Conservation (phyloP, 192 early-diverging fungal species). For the Pilobolus umbonatus region DNA sequence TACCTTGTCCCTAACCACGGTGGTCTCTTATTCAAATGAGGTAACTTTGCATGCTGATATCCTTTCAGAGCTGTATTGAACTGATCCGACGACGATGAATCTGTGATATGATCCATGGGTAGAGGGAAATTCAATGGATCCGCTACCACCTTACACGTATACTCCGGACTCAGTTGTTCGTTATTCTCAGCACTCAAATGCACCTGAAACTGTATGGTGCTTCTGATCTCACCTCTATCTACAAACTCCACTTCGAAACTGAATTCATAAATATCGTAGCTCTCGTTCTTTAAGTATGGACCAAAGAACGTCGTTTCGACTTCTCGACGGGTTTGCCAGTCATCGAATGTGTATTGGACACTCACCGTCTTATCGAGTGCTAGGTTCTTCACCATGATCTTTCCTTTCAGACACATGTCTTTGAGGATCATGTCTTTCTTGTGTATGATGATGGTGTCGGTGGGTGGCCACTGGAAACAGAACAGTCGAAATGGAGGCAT, state of each 20-base stretch:
- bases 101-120: not conserved
- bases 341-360: conserved; percentile 79
- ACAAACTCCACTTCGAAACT: conserved; percentile 6
- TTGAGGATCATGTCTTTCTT: conserved; percentile 12
- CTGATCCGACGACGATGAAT: not conserved
- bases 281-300: conserved; percentile 37
- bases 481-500: conserved; percentile 4
- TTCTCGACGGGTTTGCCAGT: conserved; percentile 71
- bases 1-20: conserved; percentile 12
- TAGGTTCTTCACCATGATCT: conserved; percentile 76
- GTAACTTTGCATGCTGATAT: not conserved
- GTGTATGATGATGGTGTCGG: not conserved
- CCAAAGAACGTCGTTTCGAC: conserved; percentile 55
- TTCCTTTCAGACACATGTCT: conserved; percentile 51
- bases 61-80: conserved; percentile 10
- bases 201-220: conserved; percentile 55
- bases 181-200: conserved; percentile 61
- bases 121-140: conserved; percentile 5
- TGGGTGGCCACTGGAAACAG: conserved; percentile 9
- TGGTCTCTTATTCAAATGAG: conserved; percentile 1
- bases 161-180: conserved; percentile 82
- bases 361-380: conserved; percentile 78
- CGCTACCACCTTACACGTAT: conserved; percentile 42
- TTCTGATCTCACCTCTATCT: conserved; percentile 15
- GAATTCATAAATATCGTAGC: conserved; percentile 65